phyloP scores from a whole-genome alignment of 768 basidiomycete genomes.

The Tulasnella sp. region DNA sequence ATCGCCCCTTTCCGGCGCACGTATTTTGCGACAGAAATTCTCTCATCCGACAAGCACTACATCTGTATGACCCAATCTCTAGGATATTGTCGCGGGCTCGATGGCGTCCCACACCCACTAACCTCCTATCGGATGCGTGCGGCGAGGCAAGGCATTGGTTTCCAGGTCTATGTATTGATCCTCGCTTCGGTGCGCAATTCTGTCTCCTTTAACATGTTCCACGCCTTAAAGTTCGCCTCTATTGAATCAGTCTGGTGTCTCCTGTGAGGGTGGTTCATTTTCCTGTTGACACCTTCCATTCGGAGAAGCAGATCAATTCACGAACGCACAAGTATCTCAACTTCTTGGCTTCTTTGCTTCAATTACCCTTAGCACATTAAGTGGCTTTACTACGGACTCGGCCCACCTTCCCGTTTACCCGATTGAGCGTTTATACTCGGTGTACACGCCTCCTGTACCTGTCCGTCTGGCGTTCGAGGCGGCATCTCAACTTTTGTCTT shows the following conservation, averaged over 20 bases:
- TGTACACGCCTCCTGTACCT: conserved; percentile 6
- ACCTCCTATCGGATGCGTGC: neutral
- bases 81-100: conserved; percentile 7
- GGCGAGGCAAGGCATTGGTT: neutral
- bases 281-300: conserved; percentile 1
- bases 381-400: neutral
- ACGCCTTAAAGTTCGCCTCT: neutral
- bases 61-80: neutral
- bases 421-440: conserved; percentile 1
- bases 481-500: conserved; percentile 5
- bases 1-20: neutral
- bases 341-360: conserved; percentile 6
- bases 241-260: neutral
- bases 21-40: neutral
- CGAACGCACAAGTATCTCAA: conserved; percentile 10
- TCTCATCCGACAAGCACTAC: neutral
- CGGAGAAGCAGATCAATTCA: conserved; percentile 10
- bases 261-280: neutral
- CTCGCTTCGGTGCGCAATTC: neutral
- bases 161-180: neutral
- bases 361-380: neutral
- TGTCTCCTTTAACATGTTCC: neutral
- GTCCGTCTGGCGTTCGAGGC: neutral
- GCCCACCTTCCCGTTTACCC: conserved; percentile 8
- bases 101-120: neutral